Conservation (phyloP, 176 grass and related monocot genomes). For the Bothriochloa decipiens region DNA sequence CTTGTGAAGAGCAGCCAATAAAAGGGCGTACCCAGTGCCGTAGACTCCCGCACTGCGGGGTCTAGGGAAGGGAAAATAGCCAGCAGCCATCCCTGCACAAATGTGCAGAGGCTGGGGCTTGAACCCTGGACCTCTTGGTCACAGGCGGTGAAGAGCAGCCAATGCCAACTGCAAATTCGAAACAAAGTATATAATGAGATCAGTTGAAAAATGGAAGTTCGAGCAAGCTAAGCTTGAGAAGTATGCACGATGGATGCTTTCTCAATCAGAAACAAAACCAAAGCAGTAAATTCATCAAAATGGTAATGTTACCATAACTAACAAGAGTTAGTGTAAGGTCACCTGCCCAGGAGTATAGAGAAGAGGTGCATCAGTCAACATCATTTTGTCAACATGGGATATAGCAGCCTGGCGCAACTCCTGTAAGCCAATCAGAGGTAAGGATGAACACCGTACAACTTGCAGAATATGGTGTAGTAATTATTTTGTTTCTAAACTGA, state of each 20-base stretch:
- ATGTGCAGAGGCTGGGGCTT: too few relatives aligned
- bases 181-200: slow-evolving; percentile 28
- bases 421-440: slow-evolving; percentile 47
- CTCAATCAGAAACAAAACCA: slow-evolving; percentile 13
- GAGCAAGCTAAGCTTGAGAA: slow-evolving; percentile 39
- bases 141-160: slow-evolving; percentile 79
- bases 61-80: too few relatives aligned
- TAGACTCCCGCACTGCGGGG: too few relatives aligned
- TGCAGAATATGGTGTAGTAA: not conserved
- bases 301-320: slow-evolving; percentile 11
- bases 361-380: slow-evolving; percentile 94
- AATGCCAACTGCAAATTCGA: slow-evolving; percentile 77
- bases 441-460: slow-evolving; percentile 29
- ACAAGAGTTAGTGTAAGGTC: slow-evolving; percentile 29
- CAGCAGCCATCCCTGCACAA: too few relatives aligned
- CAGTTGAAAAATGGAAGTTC: not conserved
- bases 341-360: slow-evolving; percentile 95
- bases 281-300: slow-evolving; percentile 34
- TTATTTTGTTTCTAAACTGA: slow-evolving; percentile 33
- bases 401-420: slow-evolving; percentile 60
- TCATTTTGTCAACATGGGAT: slow-evolving; percentile 77
- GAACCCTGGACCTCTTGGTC: too few relatives aligned
- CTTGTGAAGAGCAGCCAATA: too few relatives aligned
- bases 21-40: too few relatives aligned
- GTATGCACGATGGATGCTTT: not conserved